A percentile compares a stretch with the other conserved stretches of the same genome.
Conservation (phyloP, 2,329 filamentous ascomycete species). For the Raffaelea albimanens region DNA sequence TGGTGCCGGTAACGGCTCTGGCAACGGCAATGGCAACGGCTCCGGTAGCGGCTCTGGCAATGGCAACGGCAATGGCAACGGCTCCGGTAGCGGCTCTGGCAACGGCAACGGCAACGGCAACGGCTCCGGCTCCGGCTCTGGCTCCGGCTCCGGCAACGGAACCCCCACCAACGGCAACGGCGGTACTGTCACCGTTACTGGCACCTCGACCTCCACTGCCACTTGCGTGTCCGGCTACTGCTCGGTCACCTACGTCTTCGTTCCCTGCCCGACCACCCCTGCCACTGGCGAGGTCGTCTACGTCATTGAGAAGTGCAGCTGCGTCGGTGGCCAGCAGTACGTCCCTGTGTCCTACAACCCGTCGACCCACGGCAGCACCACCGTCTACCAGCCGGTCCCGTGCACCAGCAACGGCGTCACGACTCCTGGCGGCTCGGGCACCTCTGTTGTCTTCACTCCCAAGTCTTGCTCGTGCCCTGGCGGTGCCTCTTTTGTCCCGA, state of each 20-base stretch:
- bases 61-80: no score
- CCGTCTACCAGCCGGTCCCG: constrained; percentile 1
- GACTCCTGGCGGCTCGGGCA: background rate
- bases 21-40: no score
- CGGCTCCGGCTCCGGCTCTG: background rate
- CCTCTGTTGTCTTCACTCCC: background rate
- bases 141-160: background rate
- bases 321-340: constrained; percentile 3
- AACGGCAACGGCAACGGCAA: background rate
- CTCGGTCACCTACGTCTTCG: constrained; percentile 2
- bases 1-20: no score
- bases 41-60: no score
- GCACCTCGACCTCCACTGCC: background rate
- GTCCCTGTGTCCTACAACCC: background rate
- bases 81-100: no score
- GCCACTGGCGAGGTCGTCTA: constrained; percentile 3
- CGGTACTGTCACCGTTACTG: background rate
- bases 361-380: background rate
- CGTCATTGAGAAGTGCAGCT: constrained; percentile 5
- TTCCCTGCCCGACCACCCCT: constrained; percentile 1
- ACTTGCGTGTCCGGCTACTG: background rate
- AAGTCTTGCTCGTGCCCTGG: constrained; percentile 4
- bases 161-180: background rate
- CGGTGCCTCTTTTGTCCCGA: background rate
- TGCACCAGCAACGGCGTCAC: background rate